Evolutionary conservation across 2,329 filamentous ascomycete genomes (phyloP).

Genomic region (Apiospora sp.): DNA sequence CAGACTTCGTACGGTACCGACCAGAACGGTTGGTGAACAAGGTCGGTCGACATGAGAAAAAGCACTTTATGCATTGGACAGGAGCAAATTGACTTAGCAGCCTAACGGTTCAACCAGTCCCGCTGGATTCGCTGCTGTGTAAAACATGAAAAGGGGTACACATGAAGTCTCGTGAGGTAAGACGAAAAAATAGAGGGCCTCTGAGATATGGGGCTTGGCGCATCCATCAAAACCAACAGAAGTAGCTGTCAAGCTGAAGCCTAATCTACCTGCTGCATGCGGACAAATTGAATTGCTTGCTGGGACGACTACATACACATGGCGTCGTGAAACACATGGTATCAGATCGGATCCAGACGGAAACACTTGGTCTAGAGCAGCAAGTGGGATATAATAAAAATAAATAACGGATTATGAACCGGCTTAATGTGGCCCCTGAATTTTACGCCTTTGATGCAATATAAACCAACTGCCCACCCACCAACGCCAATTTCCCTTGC

Average conservation of each 20-base stretch:
- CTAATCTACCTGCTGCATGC: slow-evolving; percentile 5
- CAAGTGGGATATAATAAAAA: slow-evolving; percentile 17
- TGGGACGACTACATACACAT: background rate
- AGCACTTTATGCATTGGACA: slow-evolving; percentile 5
- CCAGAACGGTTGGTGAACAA: slow-evolving; percentile 35
- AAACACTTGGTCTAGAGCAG: slow-evolving; percentile 6
- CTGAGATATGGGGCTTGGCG: background rate
- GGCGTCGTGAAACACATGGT: background rate
- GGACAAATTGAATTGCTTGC: background rate
- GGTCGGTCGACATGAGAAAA: background rate
- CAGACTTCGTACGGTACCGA: slow-evolving; percentile 60
- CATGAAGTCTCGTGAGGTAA: background rate
- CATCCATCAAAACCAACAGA: background rate
- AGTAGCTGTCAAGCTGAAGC: slow-evolving; percentile 9
- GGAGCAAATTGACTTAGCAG: background rate
- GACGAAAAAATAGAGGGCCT: background rate
- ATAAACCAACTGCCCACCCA: background rate
- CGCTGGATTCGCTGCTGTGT: slow-evolving; percentile 3
- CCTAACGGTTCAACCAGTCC: background rate
- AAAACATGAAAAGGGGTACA: background rate
- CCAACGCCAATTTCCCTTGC: slow-evolving; percentile 1
- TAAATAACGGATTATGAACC: background rate
- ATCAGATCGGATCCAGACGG: background rate
- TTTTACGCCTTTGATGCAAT: slow-evolving; percentile 16
- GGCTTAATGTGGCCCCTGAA: background rate